These are phyloP conservation scores for Cladosporium sp. DNA, from an alignment of 2,329 filamentous ascomycete genomes.

Conservation along the genomic window DNA sequence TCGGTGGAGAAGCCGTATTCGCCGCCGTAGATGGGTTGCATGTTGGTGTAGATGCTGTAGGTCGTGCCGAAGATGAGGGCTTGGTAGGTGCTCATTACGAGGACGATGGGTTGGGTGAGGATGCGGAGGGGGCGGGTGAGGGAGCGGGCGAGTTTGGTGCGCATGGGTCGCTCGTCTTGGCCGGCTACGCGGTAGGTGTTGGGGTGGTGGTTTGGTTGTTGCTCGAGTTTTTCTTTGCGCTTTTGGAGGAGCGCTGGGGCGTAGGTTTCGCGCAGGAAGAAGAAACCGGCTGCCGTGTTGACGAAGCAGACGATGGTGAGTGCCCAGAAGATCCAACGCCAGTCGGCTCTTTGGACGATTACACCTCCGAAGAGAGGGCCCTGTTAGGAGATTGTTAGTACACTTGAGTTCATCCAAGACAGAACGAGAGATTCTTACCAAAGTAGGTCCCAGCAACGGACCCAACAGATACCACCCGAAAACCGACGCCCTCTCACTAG, in stretches of 20 bases:
- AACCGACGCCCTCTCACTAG: conserved; percentile 41
- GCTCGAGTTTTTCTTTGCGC: conserved; percentile 34
- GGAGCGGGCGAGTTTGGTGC: conserved; percentile 34
- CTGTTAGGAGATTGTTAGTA: conserved; percentile 1
- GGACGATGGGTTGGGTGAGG: conserved; percentile 42
- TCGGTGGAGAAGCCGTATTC: conserved; percentile 43
- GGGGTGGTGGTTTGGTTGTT: conserved; percentile 29
- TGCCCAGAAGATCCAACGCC: conserved; percentile 48
- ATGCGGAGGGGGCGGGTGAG: conserved; percentile 39
- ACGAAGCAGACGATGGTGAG: conserved; percentile 39
- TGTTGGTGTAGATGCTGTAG: conserved; percentile 45
- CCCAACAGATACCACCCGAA: conserved; percentile 45
- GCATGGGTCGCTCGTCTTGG: conserved; percentile 37
- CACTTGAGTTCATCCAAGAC: neutral
- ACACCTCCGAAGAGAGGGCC: conserved; percentile 42
- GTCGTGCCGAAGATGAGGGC: conserved; percentile 45
- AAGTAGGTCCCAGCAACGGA: conserved; percentile 38
- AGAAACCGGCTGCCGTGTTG: conserved; percentile 39
- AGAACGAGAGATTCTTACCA: neutral
- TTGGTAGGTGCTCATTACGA: conserved; percentile 43
- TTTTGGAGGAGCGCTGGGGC: conserved; percentile 37
- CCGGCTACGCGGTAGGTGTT: conserved; percentile 40
- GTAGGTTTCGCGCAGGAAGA: conserved; percentile 43
- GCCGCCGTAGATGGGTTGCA: conserved; percentile 42
- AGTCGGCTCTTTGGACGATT: conserved; percentile 41